Conservation (phyloP, 2,329 filamentous ascomycete genomes). For the Neurospora crassa region DNA sequence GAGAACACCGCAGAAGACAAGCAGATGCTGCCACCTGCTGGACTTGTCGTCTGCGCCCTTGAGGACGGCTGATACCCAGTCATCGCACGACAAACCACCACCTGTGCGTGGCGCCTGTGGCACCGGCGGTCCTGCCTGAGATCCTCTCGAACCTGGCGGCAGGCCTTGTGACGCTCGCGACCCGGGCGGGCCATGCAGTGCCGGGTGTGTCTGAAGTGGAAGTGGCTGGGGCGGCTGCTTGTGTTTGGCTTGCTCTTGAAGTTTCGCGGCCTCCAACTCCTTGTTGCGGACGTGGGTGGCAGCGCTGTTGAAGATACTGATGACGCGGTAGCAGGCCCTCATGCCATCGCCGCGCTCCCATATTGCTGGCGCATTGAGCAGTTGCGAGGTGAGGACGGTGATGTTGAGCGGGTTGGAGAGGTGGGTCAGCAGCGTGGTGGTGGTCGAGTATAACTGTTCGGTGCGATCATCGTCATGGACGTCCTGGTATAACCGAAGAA, state of each 20-base stretch:
- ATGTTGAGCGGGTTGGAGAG: slow-evolving; percentile 69
- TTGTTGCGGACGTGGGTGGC: slow-evolving; percentile 43
- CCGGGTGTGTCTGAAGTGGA: not conserved
- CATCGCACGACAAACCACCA: slow-evolving; percentile 37
- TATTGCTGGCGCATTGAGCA: slow-evolving; percentile 61
- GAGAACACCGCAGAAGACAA: slow-evolving; percentile 71
- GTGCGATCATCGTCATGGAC: slow-evolving; percentile 40
- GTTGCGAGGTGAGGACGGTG: slow-evolving; percentile 60
- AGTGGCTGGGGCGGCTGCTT: slow-evolving; percentile 5
- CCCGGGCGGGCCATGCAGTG: not conserved
- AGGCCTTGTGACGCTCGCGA: not conserved
- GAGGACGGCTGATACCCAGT: slow-evolving; percentile 47
- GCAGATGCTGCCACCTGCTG: slow-evolving; percentile 69
- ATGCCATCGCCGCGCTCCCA: slow-evolving; percentile 49
- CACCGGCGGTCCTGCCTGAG: slow-evolving; percentile 9
- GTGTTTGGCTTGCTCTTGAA: slow-evolving; percentile 1
- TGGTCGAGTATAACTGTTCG: slow-evolving; percentile 54
- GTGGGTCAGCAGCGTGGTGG: slow-evolving; percentile 55
- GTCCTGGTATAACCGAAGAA: slow-evolving; percentile 51
- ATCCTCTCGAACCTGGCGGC: slow-evolving; percentile 1
- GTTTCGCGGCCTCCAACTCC: slow-evolving; percentile 30
- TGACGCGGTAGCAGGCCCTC: slow-evolving; percentile 52
- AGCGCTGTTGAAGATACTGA: slow-evolving; percentile 64
- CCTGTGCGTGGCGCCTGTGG: slow-evolving; percentile 21
- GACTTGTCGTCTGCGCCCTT: slow-evolving; percentile 50